These are phyloP conservation scores for Akebia trifoliata DNA, from an alignment of 164 flowering plant species.

Conservation along the genomic window DNA sequence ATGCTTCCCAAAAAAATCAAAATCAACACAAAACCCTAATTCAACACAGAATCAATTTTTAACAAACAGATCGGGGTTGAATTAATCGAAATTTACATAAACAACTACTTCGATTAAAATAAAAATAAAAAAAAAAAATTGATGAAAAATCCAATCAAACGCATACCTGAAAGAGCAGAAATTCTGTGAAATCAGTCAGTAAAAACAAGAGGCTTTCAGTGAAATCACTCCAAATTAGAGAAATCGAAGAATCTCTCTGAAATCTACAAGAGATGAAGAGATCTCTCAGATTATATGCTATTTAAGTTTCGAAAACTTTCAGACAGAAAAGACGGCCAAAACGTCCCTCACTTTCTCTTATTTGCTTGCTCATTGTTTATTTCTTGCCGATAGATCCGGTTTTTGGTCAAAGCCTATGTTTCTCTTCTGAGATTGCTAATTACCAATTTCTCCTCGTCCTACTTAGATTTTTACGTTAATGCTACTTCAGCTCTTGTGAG, in stretches of 20 bases:
- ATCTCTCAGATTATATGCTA: no score
- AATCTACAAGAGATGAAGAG: not conserved
- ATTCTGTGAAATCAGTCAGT: not conserved
- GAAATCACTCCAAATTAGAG: slow-evolving; percentile 1
- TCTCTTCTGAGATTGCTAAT: no score
- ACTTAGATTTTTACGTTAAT: no score
- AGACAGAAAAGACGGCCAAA: no score
- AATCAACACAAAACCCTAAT: not conserved
- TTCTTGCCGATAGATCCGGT: no score
- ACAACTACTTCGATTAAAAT: slow-evolving; percentile 4
- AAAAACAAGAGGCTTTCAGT: slow-evolving; percentile 1
- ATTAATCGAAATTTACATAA: not conserved
- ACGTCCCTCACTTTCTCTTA: no score
- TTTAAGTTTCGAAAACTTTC: not conserved
- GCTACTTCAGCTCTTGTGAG: no score
- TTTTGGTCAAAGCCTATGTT: no score
- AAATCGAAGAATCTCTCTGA: not conserved
- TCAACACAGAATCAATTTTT: not conserved
- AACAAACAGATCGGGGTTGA: slow-evolving; percentile 3
- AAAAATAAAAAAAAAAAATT: no score
- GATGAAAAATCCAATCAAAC: not conserved
- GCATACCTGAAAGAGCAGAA: slow-evolving; percentile 8
- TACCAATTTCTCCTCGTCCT: no score
- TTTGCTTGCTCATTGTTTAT: no score
- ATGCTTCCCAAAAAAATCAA: not conserved